These are phyloP conservation scores for Collybia sp. DNA, from an alignment of 768 basidiomycete genomes.

Conservation along the genomic window DNA sequence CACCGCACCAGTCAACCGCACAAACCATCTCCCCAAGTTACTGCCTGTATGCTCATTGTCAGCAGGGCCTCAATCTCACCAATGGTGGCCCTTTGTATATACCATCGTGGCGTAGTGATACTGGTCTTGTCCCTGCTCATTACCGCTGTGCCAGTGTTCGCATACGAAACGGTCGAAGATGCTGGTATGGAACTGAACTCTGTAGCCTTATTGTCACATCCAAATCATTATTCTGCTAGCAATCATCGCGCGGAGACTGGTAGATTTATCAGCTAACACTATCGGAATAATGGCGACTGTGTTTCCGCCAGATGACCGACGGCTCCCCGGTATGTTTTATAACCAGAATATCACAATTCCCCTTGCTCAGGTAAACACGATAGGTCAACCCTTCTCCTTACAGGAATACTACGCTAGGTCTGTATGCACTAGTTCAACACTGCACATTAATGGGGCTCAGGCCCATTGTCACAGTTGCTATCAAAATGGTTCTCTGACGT, in stretches of 20 bases:
- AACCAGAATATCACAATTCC: background rate
- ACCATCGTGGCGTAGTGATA: too few species aligned
- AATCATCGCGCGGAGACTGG: constrained; percentile 34
- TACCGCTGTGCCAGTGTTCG: constrained; percentile 1
- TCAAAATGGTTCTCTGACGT: constrained; percentile 45
- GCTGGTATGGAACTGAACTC: constrained; percentile 29
- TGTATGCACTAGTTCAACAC: background rate
- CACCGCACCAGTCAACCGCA: too few species aligned
- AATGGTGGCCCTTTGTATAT: too few species aligned
- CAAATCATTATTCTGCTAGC: constrained; percentile 20
- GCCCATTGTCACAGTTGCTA: constrained; percentile 32
- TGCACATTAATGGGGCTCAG: background rate
- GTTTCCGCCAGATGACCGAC: constrained; percentile 35
- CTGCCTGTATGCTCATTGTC: too few species aligned
- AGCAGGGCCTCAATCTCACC: too few species aligned
- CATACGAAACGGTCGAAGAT: constrained; percentile 40
- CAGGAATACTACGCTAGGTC: constrained; percentile 50
- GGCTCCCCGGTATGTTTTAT: constrained; percentile 27
- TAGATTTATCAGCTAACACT: constrained; percentile 29
- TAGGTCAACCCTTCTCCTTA: constrained; percentile 43
- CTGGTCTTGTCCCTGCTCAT: too few species aligned
- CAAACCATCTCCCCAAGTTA: too few species aligned
- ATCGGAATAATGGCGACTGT: constrained; percentile 48
- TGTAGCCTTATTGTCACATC: background rate
- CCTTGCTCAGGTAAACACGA: background rate